Base-by-base conservation (phyloP, 192 early-diverging fungal species). In the Pilobolus umbonatus region DNA sequence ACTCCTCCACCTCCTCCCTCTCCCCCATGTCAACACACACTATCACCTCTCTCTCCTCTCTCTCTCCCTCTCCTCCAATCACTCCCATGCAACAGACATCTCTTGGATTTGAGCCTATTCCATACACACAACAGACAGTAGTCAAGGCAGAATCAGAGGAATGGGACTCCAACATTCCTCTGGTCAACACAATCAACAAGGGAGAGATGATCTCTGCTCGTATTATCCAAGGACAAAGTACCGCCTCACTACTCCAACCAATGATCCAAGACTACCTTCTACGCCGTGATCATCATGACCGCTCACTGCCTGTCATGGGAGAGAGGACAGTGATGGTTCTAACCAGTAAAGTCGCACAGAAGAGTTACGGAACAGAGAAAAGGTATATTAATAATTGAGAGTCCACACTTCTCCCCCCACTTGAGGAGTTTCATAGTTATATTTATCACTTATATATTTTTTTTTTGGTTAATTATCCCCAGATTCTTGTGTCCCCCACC, bases 291-390 rank as follows among this genome's bases (percentile, higher is more conserved):
- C 56, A 78, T 71, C 52, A 54, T 38, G 52, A 54, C 10, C 31
- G 57, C 17, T 25, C 19, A 8, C 68, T 77, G 6, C 66, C 68
- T 24, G 49, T 57, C n/a, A 62, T 70, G 10, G 77, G 79, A 15
- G 76, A 81, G 75, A 80, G 71, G 42, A 82, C 80, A 64, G 78
- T 93, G 10, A 69, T 92, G 64, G 80, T 96, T n/a, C 65, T 89
- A 42, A 91, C 90, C 22, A 84, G 88, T 19, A 90, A 88, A 40
- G 93, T 94, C 1, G 93, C 87, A 2, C 94, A 96, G 75, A 96
- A 96, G 54, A 88, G 86, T 5, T 96, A 96, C 59, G 94, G 92
- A n/a, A 88, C 85, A 29, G 94, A 96, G 64, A 95, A 94, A 74
- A 80, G 93, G 75, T 83, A 62, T 47, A 31, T 51, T 47, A 11